phyloP scores from a whole-genome alignment of 2,329 filamentous ascomycete genomes.

The Macrophomina tecta region DNA sequence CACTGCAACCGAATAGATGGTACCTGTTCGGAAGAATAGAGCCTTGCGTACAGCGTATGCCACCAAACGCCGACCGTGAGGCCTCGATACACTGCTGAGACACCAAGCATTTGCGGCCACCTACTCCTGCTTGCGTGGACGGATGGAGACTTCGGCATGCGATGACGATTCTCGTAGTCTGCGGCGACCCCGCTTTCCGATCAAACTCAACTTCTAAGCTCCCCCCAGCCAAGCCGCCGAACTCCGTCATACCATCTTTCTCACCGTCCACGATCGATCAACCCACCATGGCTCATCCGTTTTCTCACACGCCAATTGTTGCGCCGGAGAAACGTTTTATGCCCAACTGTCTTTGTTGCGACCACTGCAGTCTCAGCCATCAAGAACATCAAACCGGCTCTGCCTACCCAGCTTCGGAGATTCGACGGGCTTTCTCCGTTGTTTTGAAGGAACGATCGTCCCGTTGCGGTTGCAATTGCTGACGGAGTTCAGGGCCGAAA shows the following conservation, averaged over 20 bases:
- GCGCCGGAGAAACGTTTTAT: constrained; percentile 15
- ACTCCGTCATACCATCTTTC: neutral
- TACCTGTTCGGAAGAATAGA: neutral
- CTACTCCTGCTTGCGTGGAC: neutral
- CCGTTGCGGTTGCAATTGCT: neutral
- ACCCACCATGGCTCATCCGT: too few species aligned
- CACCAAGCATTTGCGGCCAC: neutral
- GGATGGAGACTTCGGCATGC: neutral
- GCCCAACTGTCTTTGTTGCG: neutral
- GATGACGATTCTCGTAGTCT: neutral
- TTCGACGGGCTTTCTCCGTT: neutral
- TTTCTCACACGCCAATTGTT: constrained; percentile 8
- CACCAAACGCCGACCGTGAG: neutral
- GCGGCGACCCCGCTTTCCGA: constrained; percentile 4
- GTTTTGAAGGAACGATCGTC: neutral
- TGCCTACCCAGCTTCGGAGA: constrained; percentile 2
- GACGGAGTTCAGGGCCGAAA: neutral
- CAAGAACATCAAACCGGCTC: constrained; percentile 20
- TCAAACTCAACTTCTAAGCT: neutral
- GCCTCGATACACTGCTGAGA: constrained; percentile 21
- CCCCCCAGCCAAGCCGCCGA: neutral
- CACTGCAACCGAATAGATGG: neutral
- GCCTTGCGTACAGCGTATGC: neutral
- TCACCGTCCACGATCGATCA: neutral
- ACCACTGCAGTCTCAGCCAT: constrained; percentile 5